These are phyloP conservation scores for Cocos nucifera DNA, from an alignment of 176 grass and related monocot species.

Conservation along the genomic window DNA sequence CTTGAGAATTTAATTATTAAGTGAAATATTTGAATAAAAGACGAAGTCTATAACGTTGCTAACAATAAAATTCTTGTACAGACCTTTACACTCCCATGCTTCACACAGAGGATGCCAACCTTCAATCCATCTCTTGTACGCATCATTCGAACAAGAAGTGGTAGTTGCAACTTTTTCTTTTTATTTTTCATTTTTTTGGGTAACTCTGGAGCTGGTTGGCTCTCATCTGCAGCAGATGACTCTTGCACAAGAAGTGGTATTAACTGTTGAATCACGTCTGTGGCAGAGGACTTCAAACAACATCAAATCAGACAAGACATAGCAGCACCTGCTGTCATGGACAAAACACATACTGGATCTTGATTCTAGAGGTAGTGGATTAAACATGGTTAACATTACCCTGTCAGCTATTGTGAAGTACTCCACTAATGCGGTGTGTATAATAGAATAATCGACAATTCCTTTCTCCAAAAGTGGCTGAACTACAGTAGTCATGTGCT, in stretches of 20 bases:
- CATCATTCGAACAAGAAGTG: slow-evolving; percentile 76
- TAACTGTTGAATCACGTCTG: slow-evolving; percentile 67
- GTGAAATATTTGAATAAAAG: too few relatives aligned
- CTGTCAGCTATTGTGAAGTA: slow-evolving; percentile 95
- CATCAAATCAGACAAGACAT: slow-evolving; percentile 9
- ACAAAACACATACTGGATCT: background rate
- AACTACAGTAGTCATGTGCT: slow-evolving; percentile 58
- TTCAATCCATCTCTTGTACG: slow-evolving; percentile 68
- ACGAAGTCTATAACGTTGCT: too few relatives aligned
- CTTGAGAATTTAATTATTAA: too few relatives aligned
- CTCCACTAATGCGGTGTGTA: slow-evolving; percentile 62
- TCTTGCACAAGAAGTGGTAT: slow-evolving; percentile 68
- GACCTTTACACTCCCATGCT: slow-evolving; percentile 76
- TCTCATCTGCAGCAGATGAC: slow-evolving; percentile 42
- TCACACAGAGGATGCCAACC: slow-evolving; percentile 64
- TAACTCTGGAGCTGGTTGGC: slow-evolving; percentile 30
- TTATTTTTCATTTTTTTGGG: slow-evolving; percentile 69
- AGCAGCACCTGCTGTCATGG: background rate
- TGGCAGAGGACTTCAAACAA: slow-evolving; percentile 56
- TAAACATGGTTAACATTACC: slow-evolving; percentile 33
- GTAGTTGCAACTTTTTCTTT: slow-evolving; percentile 62
- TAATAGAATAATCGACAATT: slow-evolving; percentile 73
- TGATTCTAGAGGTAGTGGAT: background rate
- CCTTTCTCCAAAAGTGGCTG: slow-evolving; percentile 80
- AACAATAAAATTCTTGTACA: background rate